Percentiles rank a stretch among this genome's conserved stretches.
Evolutionary conservation across 257 asterid species (phyloP).

Genomic region (Misopates orontium): DNA sequence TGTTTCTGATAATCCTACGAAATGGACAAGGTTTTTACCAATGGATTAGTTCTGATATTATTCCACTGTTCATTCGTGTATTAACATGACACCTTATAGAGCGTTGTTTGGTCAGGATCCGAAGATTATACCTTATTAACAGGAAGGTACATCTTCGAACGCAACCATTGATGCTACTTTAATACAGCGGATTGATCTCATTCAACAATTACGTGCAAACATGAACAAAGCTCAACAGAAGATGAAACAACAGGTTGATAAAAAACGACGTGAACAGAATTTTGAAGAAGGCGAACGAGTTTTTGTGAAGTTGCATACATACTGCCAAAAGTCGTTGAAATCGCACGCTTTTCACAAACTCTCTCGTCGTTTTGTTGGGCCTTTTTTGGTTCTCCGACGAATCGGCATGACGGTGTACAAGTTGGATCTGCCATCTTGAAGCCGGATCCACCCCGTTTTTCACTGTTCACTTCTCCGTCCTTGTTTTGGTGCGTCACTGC

Average conservation of each 20-base stretch:
- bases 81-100: not conserved
- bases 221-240: not conserved
- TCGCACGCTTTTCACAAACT: not conserved
- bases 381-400: not conserved
- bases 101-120: not conserved
- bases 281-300: not conserved
- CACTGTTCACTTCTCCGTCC: not conserved
- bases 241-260: not conserved
- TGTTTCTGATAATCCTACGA: no score
- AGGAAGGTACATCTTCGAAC: not conserved
- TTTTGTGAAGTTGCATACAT: not conserved
- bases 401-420: not conserved
- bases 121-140: not conserved
- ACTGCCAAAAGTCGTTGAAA: not conserved
- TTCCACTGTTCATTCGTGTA: not conserved
- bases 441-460: not conserved
- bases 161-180: not conserved
- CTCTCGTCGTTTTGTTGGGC: not conserved
- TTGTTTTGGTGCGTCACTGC: no score
- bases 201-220: not conserved
- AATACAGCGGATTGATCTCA: not conserved
- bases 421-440: not conserved
- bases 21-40: not conserved
- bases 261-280: not conserved
- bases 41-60: not conserved